Evolutionary conservation across 441 rosid species (phyloP).

Genomic region (Lepidium campestre): DNA sequence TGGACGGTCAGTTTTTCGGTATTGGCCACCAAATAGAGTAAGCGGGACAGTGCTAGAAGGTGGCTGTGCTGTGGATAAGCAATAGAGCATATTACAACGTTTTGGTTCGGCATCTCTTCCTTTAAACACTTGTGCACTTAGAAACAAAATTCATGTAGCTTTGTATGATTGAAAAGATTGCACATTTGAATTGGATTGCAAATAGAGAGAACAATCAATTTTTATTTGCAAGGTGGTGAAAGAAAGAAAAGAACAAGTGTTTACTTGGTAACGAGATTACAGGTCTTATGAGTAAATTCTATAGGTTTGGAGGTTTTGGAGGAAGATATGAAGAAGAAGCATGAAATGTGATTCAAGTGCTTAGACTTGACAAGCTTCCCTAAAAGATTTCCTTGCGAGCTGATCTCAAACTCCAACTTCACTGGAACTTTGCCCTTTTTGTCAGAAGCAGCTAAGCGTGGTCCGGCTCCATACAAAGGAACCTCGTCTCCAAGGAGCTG

Average conservation of each 20-base stretch:
- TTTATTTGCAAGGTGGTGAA: neutral
- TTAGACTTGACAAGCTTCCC: slow-evolving; percentile 82
- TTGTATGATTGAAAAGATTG: neutral
- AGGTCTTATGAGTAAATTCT: slow-evolving; percentile 13
- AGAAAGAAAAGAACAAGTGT: neutral
- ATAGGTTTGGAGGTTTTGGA: slow-evolving; percentile 22
- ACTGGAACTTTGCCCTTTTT: slow-evolving; percentile 51
- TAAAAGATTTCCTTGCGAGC: slow-evolving; percentile 71
- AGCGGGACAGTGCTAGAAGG: slow-evolving; percentile 53
- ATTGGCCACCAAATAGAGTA: slow-evolving; percentile 89
- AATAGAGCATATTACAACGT: slow-evolving; percentile 28
- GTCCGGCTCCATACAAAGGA: slow-evolving; percentile 92
- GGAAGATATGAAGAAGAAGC: slow-evolving; percentile 22
- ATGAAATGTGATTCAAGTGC: slow-evolving; percentile 37
- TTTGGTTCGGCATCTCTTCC: neutral
- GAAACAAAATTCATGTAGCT: neutral
- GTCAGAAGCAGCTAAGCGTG: slow-evolving; percentile 43
- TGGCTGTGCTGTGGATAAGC: slow-evolving; percentile 63
- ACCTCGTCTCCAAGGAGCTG: slow-evolving; percentile 60
- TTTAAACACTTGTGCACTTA: slow-evolving; percentile 7
- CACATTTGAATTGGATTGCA: slow-evolving; percentile 6
- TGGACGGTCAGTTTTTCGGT: slow-evolving; percentile 85
- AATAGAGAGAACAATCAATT: neutral
- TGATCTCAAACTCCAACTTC: slow-evolving; percentile 54
- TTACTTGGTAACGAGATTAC: slow-evolving; percentile 14